Evolutionary conservation across 2,329 filamentous ascomycete genomes (phyloP), one percentile per base, ranked within the genome.

Genomic region (Aspergillus clavatus): DNA sequence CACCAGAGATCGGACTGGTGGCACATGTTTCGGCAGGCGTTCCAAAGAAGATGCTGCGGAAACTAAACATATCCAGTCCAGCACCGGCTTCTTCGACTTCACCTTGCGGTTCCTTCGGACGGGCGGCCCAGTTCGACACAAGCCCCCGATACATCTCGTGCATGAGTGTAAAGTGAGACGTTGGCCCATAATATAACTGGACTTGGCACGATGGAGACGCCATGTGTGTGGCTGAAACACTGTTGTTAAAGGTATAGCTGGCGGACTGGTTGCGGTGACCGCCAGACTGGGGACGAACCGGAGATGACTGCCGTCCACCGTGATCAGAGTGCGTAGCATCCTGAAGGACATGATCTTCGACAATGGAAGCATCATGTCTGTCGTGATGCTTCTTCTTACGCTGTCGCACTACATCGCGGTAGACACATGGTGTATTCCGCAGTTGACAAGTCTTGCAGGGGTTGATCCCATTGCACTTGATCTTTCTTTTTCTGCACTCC

Each of bases 161-260:
- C 58, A 69, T 67, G 1, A 74, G 62, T 0, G 71, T 64, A 24
- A 74, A 74, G 49, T 74, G 72, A 0, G 72, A 74, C 0, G 72
- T 72, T 0, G 72, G 68, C 0, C 72, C 72, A 56, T 74, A 74
- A 52, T 74, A 74, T 0, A 74, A 58, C 48, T 74, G 70, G 12
- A 73, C 62, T 27, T 65, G 58, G 45, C 69, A 71, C 16, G 69
- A 73, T 1, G 72, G 67, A 1, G 71, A 72, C 21, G 70, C 63
- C 53, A 69, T 66, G 50, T 74, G 72, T 7, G 70, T 73, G 16
- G 72, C 72, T 3, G 71, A 70, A n/a, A 74, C 72, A 45, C 72
- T 74, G 46, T 65, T 69, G 42, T 70, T 68, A 39, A 67, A 60
- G 33, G 57, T 50, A 35, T 55, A 52, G 47, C 56, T 60, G n/a